Conservation (phyloP, 2,329 filamentous ascomycete species). For the Colletotrichum shisoi region DNA sequence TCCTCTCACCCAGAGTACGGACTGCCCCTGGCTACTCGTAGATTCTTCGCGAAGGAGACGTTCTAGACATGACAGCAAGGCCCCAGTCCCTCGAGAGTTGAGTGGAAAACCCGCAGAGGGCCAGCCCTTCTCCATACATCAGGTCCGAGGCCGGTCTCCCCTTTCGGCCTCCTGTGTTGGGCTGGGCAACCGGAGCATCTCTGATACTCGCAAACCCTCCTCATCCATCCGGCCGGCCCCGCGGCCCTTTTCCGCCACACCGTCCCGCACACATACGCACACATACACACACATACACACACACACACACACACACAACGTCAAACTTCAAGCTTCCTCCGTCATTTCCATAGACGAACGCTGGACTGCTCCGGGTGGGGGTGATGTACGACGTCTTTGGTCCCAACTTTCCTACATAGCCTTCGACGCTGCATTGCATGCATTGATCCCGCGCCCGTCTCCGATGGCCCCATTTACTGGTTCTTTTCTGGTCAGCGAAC, state of each 20-base stretch:
- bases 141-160: conserved; percentile 1
- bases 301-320: neutral
- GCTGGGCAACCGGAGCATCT: conserved; percentile 3
- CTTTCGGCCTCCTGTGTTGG: neutral
- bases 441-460: conserved; percentile 32
- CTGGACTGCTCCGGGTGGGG: conserved; percentile 22
- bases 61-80: neutral
- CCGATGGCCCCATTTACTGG: neutral
- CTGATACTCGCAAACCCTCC: conserved; percentile 5
- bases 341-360: conserved; percentile 33
- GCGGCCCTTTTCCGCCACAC: neutral
- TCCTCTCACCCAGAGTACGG: neutral
- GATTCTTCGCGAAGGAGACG: neutral
- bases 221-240: conserved; percentile 3
- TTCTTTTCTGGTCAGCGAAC: conserved; percentile 19
- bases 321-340: conserved; percentile 32
- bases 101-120: neutral
- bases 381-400: neutral
- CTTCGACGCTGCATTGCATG: conserved; percentile 30
- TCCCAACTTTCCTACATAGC: conserved; percentile 18
- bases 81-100: neutral
- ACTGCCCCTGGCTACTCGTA: neutral
- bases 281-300: conserved; percentile 2
- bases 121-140: neutral
- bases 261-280: conserved; percentile 10